Evolutionary conservation across 225 moss, liverwort and hornwort genomes (phyloP), one percentile per base, ranked within the genome.

Genomic region (Bryum argenteum): DNA sequence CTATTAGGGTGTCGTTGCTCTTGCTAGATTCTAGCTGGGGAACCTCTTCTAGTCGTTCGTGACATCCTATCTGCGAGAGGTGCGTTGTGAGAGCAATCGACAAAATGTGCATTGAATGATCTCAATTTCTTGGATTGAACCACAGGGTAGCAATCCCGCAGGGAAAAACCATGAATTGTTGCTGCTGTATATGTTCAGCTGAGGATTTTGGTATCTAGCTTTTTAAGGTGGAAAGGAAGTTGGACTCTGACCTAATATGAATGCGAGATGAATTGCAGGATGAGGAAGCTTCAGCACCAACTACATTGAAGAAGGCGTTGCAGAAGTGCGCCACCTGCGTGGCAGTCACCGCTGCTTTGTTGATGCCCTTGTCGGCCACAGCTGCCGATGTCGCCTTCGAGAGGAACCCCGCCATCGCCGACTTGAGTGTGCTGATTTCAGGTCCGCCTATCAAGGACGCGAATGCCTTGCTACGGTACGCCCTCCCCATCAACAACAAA

Each of bases 391-490:
- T 68, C 43, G 68, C 74, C 44, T 69, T 81, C 45, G 73, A 79
- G 69, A 65, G 62, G 26, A 78, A 79, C 41, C 90, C 91, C 19
- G 89, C 77, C 11, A 77, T 91, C 45, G 75, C 90, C 12, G 96
- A 97, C 64, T 63, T 91, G 63, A 84, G 91, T 54, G 89, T 81
- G 16, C 77, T 97, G 61, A 87, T 93, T 58, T 72, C 96, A 71
- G 96, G 96, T 58, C 96, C 93, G 17, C 96, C 97, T 8, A 88
- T 98, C 24, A 98, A 98, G 81, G 94, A 98, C 67, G 82, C 97
- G 9, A 84, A 85, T 40, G 97, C 92, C 8, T 65, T 98, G 68
- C 88, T 98, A 8, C 84, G 97, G 33, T 92, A 98, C 58, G 97
- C 97, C n/a, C 85, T 98, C 58, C 94, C 97, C 20, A 94, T 98